Base-by-base conservation (phyloP, 257 asterid genomes). In the Henckelia pumila region DNA sequence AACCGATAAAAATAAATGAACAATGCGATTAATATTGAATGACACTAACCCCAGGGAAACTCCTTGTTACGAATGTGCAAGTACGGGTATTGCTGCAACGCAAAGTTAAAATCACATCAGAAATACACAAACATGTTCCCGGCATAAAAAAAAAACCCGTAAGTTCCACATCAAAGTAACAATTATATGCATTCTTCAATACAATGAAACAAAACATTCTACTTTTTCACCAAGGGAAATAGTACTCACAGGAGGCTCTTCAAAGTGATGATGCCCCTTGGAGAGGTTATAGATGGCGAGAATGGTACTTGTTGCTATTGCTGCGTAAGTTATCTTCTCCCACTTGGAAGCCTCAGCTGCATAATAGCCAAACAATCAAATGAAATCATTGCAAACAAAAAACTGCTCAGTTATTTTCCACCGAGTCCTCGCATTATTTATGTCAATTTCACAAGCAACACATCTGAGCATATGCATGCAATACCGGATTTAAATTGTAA, bases 271-370 rank as follows among this genome's bases (percentile, higher is more conserved):
- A 71, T 91, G 97, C 59, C 96, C 95, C 79, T 88, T 86, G 24
- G 95, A 85, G 53, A 91, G 92, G 75, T 52, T 81, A 70, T 64
- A 66, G 65, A 59, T 10, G 22, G 91, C 58, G 16, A 91, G 87
- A 66, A 67, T 7, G 35, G 85, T 47, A 83, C 96, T 86, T 6
- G 84, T 0, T 20, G 47, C 79, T 22, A 74, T 73, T 59, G 86
- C 97, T 17, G 32, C 68, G 72, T 85, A 86, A 2, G 88, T 64
- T 58, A 91, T 88, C 88, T 88, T 91, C 88, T 91, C 88, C 96
- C 97, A 91, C 68, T 91, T 91, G 17, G 92, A 11, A 61, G 97
- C 95, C 92, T 88, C 95, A 69, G 84, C 97, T 91, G 67, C 44
- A 65, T 55, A 69, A 64, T 28, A 44, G 6, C 35, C 20, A 60